These are phyloP conservation scores for Cenchrus purpureus DNA, from an alignment of 176 grass and related monocot species.

Conservation along the genomic window DNA sequence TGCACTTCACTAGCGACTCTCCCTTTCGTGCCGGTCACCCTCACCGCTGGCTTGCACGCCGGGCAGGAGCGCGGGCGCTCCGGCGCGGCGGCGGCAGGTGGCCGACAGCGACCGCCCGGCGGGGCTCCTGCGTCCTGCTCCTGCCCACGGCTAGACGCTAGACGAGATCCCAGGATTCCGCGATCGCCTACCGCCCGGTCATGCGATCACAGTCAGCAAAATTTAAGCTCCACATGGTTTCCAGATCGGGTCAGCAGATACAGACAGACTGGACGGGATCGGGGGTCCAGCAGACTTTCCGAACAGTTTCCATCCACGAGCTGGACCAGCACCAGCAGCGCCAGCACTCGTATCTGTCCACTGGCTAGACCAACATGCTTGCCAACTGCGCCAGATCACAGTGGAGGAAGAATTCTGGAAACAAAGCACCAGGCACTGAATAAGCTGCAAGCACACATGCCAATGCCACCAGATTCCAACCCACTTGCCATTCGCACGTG, in stretches of 20 bases:
- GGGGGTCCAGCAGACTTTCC: neutral
- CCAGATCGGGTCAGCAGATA: slow-evolving; percentile 35
- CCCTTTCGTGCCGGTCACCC: neutral
- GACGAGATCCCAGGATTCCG: neutral
- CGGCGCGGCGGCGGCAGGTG: neutral
- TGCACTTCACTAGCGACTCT: too few species aligned
- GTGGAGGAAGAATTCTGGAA: neutral
- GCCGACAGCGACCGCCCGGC: neutral
- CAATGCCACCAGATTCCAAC: neutral
- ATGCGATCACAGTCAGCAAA: neutral
- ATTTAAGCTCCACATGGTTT: slow-evolving; percentile 23
- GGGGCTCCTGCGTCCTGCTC: neutral
- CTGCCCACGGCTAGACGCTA: too few species aligned
- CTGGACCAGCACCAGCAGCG: slow-evolving; percentile 9
- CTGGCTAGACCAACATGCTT: slow-evolving; percentile 32
- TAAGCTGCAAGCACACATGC: neutral
- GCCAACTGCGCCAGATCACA: slow-evolving; percentile 28
- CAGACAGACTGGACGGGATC: slow-evolving; percentile 31
- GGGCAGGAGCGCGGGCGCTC: neutral
- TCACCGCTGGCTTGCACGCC: slow-evolving; percentile 30
- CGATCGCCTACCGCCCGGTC: too few species aligned
- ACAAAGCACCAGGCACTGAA: neutral
- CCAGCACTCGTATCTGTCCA: neutral
- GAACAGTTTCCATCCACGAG: slow-evolving; percentile 22
- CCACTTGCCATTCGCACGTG: slow-evolving; percentile 37